Evolutionary conservation across 2,329 filamentous ascomycete species (phyloP).

Genomic region (Juglanconis oblonga): DNA sequence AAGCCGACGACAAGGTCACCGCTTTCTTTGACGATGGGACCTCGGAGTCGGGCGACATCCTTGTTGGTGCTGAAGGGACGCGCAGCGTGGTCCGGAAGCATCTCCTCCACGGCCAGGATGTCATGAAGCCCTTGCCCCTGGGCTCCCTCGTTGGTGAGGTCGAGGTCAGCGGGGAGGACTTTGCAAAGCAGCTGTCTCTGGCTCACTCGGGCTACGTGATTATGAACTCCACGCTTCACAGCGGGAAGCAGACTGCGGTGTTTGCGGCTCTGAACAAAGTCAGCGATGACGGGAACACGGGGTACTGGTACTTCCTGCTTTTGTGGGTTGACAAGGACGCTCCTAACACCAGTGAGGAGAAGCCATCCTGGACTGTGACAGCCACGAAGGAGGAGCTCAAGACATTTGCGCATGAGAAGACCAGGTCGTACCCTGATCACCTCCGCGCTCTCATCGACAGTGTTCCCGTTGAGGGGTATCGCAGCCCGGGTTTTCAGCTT

Average conservation of each 20-base stretch:
- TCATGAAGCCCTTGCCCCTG: constrained; percentile 25
- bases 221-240: not conserved
- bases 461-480: not conserved
- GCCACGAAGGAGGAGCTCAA: constrained; percentile 9
- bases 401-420: not conserved
- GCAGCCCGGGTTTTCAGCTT: constrained; percentile 23
- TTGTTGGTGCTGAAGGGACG: constrained; percentile 46
- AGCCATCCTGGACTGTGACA: constrained; percentile 11
- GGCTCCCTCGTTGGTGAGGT: constrained; percentile 28
- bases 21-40: constrained; percentile 42
- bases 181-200: constrained; percentile 30
- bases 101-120: constrained; percentile 26
- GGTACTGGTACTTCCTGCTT: constrained; percentile 29
- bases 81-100: constrained; percentile 33
- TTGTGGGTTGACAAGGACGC: constrained; percentile 21
- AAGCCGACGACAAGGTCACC: constrained; percentile 32
- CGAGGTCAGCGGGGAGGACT: constrained; percentile 24
- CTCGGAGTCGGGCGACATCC: constrained; percentile 38
- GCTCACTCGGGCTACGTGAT: constrained; percentile 29
- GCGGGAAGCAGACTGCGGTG: constrained; percentile 2
- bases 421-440: not conserved
- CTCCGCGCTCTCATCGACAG: constrained; percentile 9
- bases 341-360: not conserved
- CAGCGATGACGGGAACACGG: constrained; percentile 19
- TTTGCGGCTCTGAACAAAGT: constrained; percentile 27